Conservation (phyloP, 108 stramenopile species). For the Nitzschia sp. region DNA sequence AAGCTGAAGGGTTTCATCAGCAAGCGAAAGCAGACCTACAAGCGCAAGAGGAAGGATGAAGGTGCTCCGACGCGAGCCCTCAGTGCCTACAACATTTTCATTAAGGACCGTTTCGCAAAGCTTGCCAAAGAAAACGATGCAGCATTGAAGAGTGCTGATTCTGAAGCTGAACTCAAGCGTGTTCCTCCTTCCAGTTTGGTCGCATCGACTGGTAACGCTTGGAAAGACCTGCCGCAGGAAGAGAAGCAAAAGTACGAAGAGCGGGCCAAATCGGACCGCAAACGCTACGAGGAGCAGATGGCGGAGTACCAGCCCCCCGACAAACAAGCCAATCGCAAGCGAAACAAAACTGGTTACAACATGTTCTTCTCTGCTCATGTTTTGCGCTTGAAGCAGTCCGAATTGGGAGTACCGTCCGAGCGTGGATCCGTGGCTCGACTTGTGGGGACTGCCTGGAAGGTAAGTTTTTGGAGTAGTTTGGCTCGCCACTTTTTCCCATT, state of each 20-base stretch:
- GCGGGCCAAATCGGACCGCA: slow-evolving; percentile 65
- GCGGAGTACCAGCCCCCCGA: slow-evolving; percentile 78
- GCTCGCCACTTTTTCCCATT: background rate
- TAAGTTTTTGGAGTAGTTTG: slow-evolving; percentile 7
- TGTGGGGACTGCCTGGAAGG: slow-evolving; percentile 83
- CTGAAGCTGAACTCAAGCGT: slow-evolving; percentile 54
- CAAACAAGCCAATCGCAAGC: slow-evolving; percentile 64
- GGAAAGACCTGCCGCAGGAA: slow-evolving; percentile 66
- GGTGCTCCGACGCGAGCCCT: slow-evolving; percentile 72
- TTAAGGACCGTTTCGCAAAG: slow-evolving; percentile 72
- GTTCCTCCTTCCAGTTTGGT: slow-evolving; percentile 75
- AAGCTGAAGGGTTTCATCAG: slow-evolving; percentile 70
- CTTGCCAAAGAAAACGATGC: slow-evolving; percentile 75
- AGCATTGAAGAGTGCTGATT: slow-evolving; percentile 71
- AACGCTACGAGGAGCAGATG: slow-evolving; percentile 80
- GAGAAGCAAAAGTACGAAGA: slow-evolving; percentile 78
- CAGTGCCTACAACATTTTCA: slow-evolving; percentile 82
- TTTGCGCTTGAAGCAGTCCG: slow-evolving; percentile 59
- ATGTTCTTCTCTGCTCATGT: slow-evolving; percentile 84
- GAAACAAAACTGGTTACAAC: slow-evolving; percentile 82
- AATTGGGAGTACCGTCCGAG: slow-evolving; percentile 68
- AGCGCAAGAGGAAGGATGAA: slow-evolving; percentile 78
- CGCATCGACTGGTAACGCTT: slow-evolving; percentile 63
- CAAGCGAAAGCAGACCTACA: slow-evolving; percentile 85
- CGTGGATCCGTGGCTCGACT: slow-evolving; percentile 73